A percentile compares a stretch with the other conserved stretches of the same genome.
phyloP scores from a whole-genome alignment of 2,329 filamentous ascomycete species.

The Phialocephala sp. region DNA sequence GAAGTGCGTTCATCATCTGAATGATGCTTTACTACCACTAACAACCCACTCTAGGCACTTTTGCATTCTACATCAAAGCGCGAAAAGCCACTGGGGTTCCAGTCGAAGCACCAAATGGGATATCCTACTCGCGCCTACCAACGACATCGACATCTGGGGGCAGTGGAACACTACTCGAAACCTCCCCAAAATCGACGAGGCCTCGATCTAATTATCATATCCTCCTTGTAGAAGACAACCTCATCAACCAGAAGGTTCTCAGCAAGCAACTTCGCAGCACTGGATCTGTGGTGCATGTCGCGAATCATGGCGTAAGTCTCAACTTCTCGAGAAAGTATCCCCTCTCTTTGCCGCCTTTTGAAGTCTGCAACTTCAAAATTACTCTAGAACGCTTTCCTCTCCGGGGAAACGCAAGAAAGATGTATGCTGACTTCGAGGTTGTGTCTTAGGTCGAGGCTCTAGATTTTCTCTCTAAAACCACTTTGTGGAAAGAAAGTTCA shows the following conservation, averaged over 20 bases:
- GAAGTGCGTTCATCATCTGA: constrained; percentile 48
- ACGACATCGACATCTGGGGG: neutral
- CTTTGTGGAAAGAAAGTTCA: constrained; percentile 54
- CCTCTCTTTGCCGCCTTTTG: too few relatives aligned
- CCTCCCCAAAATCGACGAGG: neutral
- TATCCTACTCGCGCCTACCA: constrained; percentile 2
- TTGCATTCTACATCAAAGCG: constrained; percentile 67
- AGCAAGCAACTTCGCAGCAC: constrained; percentile 62
- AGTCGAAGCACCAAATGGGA: constrained; percentile 6
- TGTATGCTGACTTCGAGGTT: too few relatives aligned
- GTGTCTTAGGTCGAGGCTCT: constrained; percentile 54
- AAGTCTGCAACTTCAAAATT: too few relatives aligned
- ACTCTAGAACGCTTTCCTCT: too few relatives aligned
- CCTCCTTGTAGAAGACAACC: constrained; percentile 69
- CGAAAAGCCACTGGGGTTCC: constrained; percentile 16
- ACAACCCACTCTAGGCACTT: constrained; percentile 44
- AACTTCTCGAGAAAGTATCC: too few relatives aligned
- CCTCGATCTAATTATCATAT: constrained; percentile 44
- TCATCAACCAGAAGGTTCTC: constrained; percentile 70
- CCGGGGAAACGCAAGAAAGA: too few relatives aligned
- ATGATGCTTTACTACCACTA: neutral
- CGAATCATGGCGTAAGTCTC: constrained; percentile 59
- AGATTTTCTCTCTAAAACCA: constrained; percentile 59
- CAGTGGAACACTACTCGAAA: neutral
- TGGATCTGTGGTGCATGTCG: constrained; percentile 64